Evolutionary conservation across 768 basidiomycete genomes (phyloP).

Genomic region (Pulveroboletus sp.): DNA sequence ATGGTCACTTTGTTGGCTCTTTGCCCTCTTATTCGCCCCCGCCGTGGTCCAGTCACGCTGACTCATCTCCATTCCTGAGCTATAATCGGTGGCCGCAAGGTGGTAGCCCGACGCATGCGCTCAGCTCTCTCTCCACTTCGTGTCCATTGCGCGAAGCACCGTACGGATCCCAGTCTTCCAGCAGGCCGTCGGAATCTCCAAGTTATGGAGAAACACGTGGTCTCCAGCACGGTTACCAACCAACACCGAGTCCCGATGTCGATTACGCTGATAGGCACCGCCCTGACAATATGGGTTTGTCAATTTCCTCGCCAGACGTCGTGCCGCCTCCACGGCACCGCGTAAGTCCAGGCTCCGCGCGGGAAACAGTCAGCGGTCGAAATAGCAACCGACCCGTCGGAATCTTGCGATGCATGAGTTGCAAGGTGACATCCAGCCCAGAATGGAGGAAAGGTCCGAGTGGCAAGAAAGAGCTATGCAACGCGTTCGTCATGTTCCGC

Average conservation of each 20-base stretch:
- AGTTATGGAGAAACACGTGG: conserved; percentile 26
- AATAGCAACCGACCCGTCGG: conserved; percentile 66
- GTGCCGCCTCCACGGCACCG: conserved; percentile 58
- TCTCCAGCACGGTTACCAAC: conserved; percentile 37
- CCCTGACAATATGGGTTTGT: conserved; percentile 28
- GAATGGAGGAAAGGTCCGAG: conserved; percentile 92
- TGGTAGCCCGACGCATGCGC: conserved; percentile 27
- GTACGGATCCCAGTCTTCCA: conserved; percentile 27
- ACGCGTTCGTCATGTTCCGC: conserved; percentile 62
- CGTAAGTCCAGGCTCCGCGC: conserved; percentile 47
- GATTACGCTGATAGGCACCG: conserved; percentile 36
- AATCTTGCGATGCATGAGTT: conserved; percentile 70
- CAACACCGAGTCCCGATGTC: conserved; percentile 36
- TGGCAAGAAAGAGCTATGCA: conserved; percentile 88
- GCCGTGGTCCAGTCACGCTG: conserved; percentile 26
- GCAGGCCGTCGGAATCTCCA: conserved; percentile 39
- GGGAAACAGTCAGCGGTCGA: conserved; percentile 44
- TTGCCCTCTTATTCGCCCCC: conserved; percentile 28
- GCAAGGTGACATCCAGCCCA: conserved; percentile 76
- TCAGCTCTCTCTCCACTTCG: conserved; percentile 22
- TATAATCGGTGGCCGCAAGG: conserved; percentile 31
- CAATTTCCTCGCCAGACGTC: conserved; percentile 35
- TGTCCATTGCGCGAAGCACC: conserved; percentile 30
- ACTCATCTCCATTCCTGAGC: conserved; percentile 27
- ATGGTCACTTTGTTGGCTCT: conserved; percentile 23